phyloP scores from a whole-genome alignment of 78 protist genomes.

The Dictyostelium firmibasis region DNA sequence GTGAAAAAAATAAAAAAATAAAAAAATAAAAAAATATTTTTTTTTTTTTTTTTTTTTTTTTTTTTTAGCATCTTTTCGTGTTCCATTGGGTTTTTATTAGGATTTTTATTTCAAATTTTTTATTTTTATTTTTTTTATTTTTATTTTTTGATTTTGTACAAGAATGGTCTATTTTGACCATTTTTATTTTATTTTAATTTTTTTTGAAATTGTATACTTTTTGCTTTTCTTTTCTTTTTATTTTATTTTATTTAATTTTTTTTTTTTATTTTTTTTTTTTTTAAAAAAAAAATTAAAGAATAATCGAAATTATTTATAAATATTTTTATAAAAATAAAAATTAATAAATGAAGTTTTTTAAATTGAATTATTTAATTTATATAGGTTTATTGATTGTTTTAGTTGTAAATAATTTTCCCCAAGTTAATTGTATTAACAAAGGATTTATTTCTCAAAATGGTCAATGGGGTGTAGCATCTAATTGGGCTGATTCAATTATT shows the following conservation, averaged over 20 bases:
- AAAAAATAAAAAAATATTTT: no score
- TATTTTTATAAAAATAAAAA: no score
- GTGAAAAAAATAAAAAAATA: no score
- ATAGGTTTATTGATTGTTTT: background rate
- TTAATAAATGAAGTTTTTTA: background rate
- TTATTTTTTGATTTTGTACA: background rate
- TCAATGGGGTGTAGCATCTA: background rate
- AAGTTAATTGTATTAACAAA: background rate
- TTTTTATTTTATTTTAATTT: no score
- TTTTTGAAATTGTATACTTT: background rate
- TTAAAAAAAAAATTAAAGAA: no score
- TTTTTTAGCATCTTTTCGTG: background rate
- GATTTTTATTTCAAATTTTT: background rate
- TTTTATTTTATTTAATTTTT: no score
- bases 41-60: no score
- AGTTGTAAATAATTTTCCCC: background rate
- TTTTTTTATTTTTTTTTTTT: no score
- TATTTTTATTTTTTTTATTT: no score
- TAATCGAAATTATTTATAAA: no score
- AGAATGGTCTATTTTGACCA: background rate
- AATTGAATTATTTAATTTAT: background rate
- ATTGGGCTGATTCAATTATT: background rate
- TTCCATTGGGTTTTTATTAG: background rate
- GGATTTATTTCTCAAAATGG: background rate
- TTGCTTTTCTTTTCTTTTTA: no score